Evolutionary conservation across 176 grass and related monocot genomes (phyloP).

Genomic region (Carex littledalei): DNA sequence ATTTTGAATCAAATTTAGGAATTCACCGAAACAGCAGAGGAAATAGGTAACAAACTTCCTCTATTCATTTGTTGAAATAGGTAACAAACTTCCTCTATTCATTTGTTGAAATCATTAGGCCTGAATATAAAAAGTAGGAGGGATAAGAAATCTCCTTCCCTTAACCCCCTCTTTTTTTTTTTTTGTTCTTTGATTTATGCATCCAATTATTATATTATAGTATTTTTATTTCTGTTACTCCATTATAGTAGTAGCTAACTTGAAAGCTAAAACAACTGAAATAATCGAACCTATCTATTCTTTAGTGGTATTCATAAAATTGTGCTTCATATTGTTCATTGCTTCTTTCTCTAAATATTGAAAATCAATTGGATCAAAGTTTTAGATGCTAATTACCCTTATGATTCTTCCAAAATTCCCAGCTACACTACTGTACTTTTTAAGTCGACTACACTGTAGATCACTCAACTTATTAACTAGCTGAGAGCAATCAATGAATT

Average conservation of each 20-base stretch:
- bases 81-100: neutral
- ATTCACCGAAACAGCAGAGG: neutral
- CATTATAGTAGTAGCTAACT: neutral
- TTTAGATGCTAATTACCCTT: neutral
- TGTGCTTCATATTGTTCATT: neutral
- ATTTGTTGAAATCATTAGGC: neutral
- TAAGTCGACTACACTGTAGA: too few species aligned
- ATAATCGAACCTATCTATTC: neutral
- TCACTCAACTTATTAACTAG: too few species aligned
- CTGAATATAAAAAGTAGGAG: too few species aligned
- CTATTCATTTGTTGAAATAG: too few species aligned
- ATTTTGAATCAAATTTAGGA: neutral
- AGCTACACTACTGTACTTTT: neutral
- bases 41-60: too few species aligned
- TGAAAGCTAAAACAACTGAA: neutral
- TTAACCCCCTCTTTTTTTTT: too few species aligned
- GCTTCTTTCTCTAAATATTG: constrained; percentile 3
- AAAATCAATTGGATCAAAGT: neutral
- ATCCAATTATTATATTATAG: too few species aligned
- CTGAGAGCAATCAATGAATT: too few species aligned
- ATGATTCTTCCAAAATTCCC: neutral
- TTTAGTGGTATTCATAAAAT: neutral
- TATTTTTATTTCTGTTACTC: too few species aligned
- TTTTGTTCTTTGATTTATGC: too few species aligned
- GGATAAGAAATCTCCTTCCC: too few species aligned